Evolutionary conservation across 345 rosid genomes (phyloP).

Genomic region (Salix caprea): DNA sequence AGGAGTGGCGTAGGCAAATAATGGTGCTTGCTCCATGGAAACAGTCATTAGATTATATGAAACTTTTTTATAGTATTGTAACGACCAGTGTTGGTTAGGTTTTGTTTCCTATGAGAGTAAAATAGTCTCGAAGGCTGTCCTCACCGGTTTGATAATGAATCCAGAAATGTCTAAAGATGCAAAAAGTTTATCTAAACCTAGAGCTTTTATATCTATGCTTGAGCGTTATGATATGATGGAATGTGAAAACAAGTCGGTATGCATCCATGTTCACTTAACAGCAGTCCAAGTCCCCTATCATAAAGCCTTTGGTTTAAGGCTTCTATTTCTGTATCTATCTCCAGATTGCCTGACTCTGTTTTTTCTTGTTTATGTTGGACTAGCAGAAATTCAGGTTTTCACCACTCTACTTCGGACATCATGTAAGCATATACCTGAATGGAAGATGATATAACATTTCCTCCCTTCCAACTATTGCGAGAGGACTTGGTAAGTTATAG

Average conservation of each 20-base stretch:
- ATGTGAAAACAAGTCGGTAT: neutral
- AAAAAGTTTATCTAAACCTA: neutral
- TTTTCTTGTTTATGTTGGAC: slow-evolving; percentile 2
- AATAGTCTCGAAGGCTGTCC: neutral
- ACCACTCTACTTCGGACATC: neutral
- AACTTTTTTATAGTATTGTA: slow-evolving; percentile 2
- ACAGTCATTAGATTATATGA: neutral
- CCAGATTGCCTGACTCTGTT: slow-evolving; percentile 3
- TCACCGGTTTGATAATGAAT: neutral
- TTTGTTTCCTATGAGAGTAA: neutral
- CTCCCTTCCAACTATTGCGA: neutral
- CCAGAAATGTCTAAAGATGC: slow-evolving; percentile 8
- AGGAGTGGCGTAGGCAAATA: neutral
- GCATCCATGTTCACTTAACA: neutral
- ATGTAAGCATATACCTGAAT: neutral
- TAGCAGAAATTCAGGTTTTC: slow-evolving; percentile 1
- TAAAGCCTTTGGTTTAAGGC: neutral
- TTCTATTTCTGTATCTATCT: neutral
- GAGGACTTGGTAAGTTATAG: neutral
- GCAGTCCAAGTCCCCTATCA: neutral
- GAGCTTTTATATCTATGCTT: neutral
- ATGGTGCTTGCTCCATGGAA: neutral
- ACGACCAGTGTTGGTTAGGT: neutral
- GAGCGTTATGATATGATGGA: slow-evolving; percentile 11
- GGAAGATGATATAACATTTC: neutral